A percentile compares a stretch with the other conserved stretches of the same genome.
phyloP scores from a whole-genome alignment of 371 early-diverging fungal species.

The Homolaphlyctis polyrhiza region DNA sequence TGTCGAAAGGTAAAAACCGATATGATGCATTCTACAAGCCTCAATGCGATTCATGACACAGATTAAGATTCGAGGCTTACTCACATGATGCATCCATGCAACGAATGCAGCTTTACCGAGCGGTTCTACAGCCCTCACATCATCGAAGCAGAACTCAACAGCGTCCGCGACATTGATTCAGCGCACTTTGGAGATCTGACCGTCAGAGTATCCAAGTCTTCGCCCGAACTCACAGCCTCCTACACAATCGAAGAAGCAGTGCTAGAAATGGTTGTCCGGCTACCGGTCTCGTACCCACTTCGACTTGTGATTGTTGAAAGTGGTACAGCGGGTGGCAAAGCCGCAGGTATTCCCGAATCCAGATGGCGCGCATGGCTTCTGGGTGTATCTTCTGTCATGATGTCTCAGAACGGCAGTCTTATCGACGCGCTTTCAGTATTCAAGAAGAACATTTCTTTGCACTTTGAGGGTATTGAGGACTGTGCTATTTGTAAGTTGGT shows the following conservation, averaged over 20 bases:
- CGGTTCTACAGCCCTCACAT: slow-evolving; percentile 63
- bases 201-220: slow-evolving; percentile 61
- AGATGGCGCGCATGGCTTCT: slow-evolving; percentile 91
- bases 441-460: slow-evolving; percentile 76
- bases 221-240: slow-evolving; percentile 67
- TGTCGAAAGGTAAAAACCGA: slow-evolving; percentile 53
- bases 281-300: slow-evolving; percentile 80
- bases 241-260: slow-evolving; percentile 82
- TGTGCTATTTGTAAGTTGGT: slow-evolving; percentile 79
- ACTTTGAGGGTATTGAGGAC: slow-evolving; percentile 89
- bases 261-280: slow-evolving; percentile 75
- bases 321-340: slow-evolving; percentile 35
- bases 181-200: slow-evolving; percentile 49
- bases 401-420: slow-evolving; percentile 75
- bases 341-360: slow-evolving; percentile 79
- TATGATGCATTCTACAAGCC: neutral
- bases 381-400: slow-evolving; percentile 69
- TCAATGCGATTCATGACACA: neutral
- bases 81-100: too few relatives aligned
- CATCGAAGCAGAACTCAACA: slow-evolving; percentile 54
- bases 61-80: too few relatives aligned
- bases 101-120: slow-evolving; percentile 57
- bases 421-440: slow-evolving; percentile 76
- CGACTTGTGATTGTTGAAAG: slow-evolving; percentile 76
- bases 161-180: slow-evolving; percentile 40